Conservation (phyloP, 192 early-diverging fungal genomes). For the Helicostylum pulchrum region DNA sequence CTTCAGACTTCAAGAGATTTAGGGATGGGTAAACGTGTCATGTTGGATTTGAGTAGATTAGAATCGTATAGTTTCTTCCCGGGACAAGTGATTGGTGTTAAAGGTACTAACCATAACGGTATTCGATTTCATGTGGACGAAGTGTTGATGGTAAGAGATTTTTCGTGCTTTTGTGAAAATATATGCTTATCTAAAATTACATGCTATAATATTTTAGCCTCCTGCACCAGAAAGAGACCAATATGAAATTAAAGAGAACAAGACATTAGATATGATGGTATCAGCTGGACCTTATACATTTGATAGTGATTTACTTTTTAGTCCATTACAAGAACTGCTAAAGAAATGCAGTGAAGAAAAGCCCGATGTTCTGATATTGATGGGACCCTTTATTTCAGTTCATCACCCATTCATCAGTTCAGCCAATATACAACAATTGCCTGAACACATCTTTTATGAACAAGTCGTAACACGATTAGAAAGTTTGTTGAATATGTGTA, state of each 20-base stretch:
- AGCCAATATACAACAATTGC: slow-evolving; percentile 52
- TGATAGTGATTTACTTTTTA: slow-evolving; percentile 72
- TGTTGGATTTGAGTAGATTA: slow-evolving; percentile 57
- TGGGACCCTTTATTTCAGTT: slow-evolving; percentile 71
- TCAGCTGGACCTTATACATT: slow-evolving; percentile 88
- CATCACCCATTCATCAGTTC: slow-evolving; percentile 54
- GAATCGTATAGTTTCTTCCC: slow-evolving; percentile 79
- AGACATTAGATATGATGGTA: slow-evolving; percentile 54
- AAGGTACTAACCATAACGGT: slow-evolving; percentile 19
- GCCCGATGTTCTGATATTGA: slow-evolving; percentile 82
- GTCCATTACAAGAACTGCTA: slow-evolving; percentile 80
- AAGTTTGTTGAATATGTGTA: slow-evolving; percentile 44
- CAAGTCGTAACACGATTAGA: slow-evolving; percentile 59
- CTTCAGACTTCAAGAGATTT: slow-evolving; percentile 79
- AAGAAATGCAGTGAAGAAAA: slow-evolving; percentile 50
- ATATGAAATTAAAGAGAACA: too few species aligned
- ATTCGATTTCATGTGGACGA: slow-evolving; percentile 53
- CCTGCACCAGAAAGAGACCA: slow-evolving; percentile 40
- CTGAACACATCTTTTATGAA: slow-evolving; percentile 60
- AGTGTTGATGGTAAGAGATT: slow-evolving; percentile 20
- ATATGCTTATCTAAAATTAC: background rate
- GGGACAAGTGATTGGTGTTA: slow-evolving; percentile 57
- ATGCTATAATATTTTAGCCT: slow-evolving; percentile 39
- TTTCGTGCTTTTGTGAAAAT: background rate
- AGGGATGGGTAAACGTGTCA: slow-evolving; percentile 68